These are phyloP conservation scores for Cyberlindnera veronae DNA, from an alignment of 805 yeast species.

Conservation along the genomic window DNA sequence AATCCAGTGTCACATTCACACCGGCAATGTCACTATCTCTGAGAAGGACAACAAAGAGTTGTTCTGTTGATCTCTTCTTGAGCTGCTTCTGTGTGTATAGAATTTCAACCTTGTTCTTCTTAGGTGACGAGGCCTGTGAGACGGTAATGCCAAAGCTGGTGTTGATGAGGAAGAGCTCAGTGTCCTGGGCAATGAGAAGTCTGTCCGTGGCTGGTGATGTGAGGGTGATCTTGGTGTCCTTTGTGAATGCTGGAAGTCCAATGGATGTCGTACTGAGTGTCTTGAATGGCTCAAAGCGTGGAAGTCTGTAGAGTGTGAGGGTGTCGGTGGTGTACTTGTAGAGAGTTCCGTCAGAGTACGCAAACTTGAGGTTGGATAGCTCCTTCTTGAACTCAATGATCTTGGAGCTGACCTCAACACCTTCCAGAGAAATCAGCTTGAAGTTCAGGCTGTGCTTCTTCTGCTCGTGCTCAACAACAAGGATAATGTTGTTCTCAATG, in stretches of 20 bases:
- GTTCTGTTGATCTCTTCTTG: conserved; percentile 10
- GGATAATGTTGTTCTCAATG: conserved; percentile 18
- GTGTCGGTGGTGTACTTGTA: conserved; percentile 19
- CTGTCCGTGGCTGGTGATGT: conserved; percentile 27
- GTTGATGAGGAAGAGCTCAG: conserved; percentile 36
- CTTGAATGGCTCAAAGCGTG: conserved; percentile 23
- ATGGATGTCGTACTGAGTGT: conserved; percentile 4
- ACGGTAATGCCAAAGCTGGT: conserved; percentile 28
- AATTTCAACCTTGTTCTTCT: conserved; percentile 17
- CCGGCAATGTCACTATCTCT: conserved; percentile 27
- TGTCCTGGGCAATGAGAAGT: conserved; percentile 23
- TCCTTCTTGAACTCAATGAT: conserved; percentile 19
- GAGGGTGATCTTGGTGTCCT: conserved; percentile 12
- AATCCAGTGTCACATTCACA: conserved; percentile 53
- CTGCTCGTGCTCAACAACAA: conserved; percentile 14
- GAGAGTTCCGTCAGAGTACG: conserved; percentile 21
- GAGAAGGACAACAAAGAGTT: conserved; percentile 20
- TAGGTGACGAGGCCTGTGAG: conserved; percentile 15
- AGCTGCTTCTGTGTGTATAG: conserved; percentile 10
- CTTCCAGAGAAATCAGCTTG: conserved; percentile 17
- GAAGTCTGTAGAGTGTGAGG: conserved; percentile 20
- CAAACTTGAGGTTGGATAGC: conserved; percentile 11
- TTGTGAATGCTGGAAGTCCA: conserved; percentile 1
- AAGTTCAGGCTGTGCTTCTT: conserved; percentile 21
- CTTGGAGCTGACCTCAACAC: conserved; percentile 25